Conservation (phyloP, 495 filamentous ascomycete species). For the Rhypophila decipiens region DNA sequence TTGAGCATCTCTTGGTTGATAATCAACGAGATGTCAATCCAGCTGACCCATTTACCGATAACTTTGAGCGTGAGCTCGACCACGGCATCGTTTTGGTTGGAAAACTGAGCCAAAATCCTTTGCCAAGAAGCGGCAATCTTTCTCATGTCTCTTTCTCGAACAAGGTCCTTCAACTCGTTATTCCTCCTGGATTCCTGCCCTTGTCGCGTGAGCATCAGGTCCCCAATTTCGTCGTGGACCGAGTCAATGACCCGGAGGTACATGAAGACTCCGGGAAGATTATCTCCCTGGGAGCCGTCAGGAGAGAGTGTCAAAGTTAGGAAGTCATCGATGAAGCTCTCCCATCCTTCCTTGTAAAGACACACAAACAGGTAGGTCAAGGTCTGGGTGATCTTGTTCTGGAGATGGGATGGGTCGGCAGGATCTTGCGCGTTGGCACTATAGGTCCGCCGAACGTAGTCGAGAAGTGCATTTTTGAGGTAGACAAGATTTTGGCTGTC, state of each 20-base stretch:
- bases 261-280: constrained; percentile 68
- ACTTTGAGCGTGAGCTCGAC: constrained; percentile 82
- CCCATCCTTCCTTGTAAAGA: constrained; percentile 80
- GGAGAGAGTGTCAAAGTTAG: constrained; percentile 58
- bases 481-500: constrained; percentile 59
- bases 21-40: constrained; percentile 91
- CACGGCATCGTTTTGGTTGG: constrained; percentile 62
- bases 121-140: constrained; percentile 87
- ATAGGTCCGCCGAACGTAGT: constrained; percentile 70
- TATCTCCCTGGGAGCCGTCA: constrained; percentile 51
- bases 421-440: constrained; percentile 45
- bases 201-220: constrained; percentile 73
- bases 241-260: constrained; percentile 83
- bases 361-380: constrained; percentile 84
- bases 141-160: constrained; percentile 74
- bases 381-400: constrained; percentile 96
- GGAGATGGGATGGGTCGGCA: constrained; percentile 65
- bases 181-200: constrained; percentile 70
- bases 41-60: constrained; percentile 92
- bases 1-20: constrained; percentile 81
- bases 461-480: constrained; percentile 69
- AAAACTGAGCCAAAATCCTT: constrained; percentile 78
- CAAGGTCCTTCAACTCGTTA: constrained; percentile 79
- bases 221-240: constrained; percentile 95
- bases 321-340: constrained; percentile 82